Conservation (phyloP, 805 yeast species). For the Lachancea kluyveri region DNA sequence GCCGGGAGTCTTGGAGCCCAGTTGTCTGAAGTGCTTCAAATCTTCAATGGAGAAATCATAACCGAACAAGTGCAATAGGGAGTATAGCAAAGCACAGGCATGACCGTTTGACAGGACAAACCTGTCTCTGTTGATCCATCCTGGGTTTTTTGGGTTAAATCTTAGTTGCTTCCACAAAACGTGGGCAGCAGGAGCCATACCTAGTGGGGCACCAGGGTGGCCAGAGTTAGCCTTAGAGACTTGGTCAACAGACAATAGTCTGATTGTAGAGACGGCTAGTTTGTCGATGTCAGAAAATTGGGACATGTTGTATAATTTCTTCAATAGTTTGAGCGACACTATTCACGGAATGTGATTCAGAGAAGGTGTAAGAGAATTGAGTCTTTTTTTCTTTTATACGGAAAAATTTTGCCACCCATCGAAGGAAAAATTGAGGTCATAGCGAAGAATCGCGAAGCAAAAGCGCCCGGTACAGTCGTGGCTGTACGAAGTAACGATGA, state of each 20-base stretch:
- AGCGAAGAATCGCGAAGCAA: too few species aligned
- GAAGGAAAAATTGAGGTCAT: too few species aligned
- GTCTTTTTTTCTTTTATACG: slow-evolving; percentile 4
- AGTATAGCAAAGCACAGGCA: slow-evolving; percentile 85
- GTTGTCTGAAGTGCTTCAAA: slow-evolving; percentile 83
- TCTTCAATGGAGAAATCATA: slow-evolving; percentile 73
- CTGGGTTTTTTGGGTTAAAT: slow-evolving; percentile 86
- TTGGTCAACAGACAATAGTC: slow-evolving; percentile 81
- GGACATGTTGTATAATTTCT: slow-evolving; percentile 20
- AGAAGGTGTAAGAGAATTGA: too few species aligned
- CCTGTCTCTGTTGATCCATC: slow-evolving; percentile 93
- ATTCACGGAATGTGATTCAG: too few species aligned
- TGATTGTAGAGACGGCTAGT: slow-evolving; percentile 79
- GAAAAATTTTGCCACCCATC: slow-evolving; percentile 1
- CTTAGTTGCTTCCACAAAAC: slow-evolving; percentile 69
- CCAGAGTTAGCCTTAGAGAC: slow-evolving; percentile 90
- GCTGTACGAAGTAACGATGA: too few species aligned
- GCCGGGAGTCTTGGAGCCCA: slow-evolving; percentile 90
- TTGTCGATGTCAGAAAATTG: slow-evolving; percentile 55
- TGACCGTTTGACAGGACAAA: slow-evolving; percentile 95
- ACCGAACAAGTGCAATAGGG: slow-evolving; percentile 80
- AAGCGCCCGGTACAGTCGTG: too few species aligned
- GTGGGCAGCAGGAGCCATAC: slow-evolving; percentile 95
- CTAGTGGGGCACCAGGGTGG: slow-evolving; percentile 99
- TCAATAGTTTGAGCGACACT: neutral